Evolutionary conservation across 2,329 filamentous ascomycete genomes (phyloP).

Genomic region (Xylaria sp.): DNA sequence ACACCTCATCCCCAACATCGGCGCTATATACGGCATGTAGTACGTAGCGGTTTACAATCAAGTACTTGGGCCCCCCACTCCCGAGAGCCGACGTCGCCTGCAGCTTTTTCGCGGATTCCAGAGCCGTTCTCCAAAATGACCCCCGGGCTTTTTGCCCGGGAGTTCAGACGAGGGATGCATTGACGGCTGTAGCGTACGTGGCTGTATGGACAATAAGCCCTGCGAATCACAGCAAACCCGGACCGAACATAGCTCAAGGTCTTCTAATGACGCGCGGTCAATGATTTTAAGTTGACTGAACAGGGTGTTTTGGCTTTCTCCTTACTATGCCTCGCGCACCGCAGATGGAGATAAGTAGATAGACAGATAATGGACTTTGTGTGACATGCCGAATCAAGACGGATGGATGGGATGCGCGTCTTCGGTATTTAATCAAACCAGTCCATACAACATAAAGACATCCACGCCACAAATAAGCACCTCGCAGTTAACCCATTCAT

Average conservation of each 20-base stretch:
- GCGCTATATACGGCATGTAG: conserved; percentile 5
- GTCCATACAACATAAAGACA: neutral
- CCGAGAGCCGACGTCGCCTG: neutral
- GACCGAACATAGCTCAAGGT: conserved; percentile 7
- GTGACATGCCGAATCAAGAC: conserved; percentile 16
- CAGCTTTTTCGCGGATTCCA: neutral
- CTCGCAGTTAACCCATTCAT: neutral
- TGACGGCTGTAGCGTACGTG: neutral
- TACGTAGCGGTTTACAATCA: neutral
- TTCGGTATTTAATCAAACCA: neutral
- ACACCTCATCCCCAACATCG: conserved; percentile 5
- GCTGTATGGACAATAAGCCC: neutral
- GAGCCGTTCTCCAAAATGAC: conserved; percentile 5
- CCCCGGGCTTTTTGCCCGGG: conserved; percentile 1
- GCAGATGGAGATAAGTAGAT: neutral
- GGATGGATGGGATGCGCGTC: conserved; percentile 17
- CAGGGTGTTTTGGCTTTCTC: neutral
- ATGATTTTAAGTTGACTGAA: neutral
- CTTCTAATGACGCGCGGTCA: conserved; percentile 11
- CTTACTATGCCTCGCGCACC: neutral
- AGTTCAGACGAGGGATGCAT: neutral
- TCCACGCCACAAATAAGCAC: neutral
- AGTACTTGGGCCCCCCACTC: neutral
- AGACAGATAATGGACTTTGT: neutral
- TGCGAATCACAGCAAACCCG: conserved; percentile 5